Conservation (phyloP, 805 yeast species). For the Nakazawaea populi region DNA sequence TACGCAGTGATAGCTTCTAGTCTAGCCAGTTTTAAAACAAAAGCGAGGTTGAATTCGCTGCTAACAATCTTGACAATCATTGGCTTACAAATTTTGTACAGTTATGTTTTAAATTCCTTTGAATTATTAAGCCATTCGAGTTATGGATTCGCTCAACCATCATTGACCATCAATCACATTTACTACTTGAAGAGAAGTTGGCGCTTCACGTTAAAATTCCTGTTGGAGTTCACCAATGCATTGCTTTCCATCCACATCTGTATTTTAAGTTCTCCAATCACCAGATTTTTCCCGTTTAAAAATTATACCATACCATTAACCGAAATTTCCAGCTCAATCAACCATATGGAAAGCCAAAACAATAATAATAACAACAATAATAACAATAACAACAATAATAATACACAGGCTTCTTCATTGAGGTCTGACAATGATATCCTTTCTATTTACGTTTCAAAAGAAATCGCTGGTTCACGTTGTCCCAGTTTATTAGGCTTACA, state of each 20-base stretch:
- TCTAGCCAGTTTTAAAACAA: constrained; percentile 22
- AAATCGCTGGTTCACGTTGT: constrained; percentile 3
- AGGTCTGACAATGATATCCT: not conserved
- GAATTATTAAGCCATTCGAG: not conserved
- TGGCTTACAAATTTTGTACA: not conserved
- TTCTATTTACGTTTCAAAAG: constrained; percentile 1
- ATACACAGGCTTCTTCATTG: not conserved
- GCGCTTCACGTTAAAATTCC: constrained; percentile 4
- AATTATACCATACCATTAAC: constrained; percentile 5
- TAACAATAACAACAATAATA: not conserved
- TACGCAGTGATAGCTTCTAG: constrained; percentile 28
- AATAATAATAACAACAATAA: too few species aligned
- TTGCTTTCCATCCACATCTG: constrained; percentile 8
- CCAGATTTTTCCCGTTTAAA: constrained; percentile 3
- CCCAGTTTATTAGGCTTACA: not conserved
- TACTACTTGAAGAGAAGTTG: constrained; percentile 6
- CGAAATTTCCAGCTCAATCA: constrained; percentile 2
- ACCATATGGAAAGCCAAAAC: not conserved
- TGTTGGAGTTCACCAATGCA: constrained; percentile 5
- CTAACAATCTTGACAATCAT: constrained; percentile 12
- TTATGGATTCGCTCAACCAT: not conserved
- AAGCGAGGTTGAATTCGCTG: constrained; percentile 23
- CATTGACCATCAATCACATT: constrained; percentile 7
- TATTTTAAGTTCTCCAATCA: constrained; percentile 2
- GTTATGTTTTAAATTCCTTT: not conserved